Conservation (phyloP, 495 filamentous ascomycete genomes). For the Pseudevernia furfuracea region DNA sequence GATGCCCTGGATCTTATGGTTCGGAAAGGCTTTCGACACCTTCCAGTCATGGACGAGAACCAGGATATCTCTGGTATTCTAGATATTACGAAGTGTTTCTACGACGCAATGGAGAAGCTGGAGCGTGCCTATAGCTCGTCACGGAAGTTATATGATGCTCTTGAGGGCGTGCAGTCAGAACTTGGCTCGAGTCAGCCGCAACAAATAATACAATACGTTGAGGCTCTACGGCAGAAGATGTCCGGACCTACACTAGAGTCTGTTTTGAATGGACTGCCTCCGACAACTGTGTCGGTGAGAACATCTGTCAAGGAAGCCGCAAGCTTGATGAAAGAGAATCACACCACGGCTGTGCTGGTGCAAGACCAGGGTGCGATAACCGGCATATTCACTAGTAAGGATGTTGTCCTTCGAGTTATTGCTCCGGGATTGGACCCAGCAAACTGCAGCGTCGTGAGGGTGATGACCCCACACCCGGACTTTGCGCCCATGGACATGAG, state of each 20-base stretch:
- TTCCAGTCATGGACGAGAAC: conserved; percentile 99
- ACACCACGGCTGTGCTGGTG: conserved; percentile 91
- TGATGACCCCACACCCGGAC: conserved; percentile 98
- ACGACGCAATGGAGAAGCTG: conserved; percentile 99
- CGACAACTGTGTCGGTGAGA: conserved; percentile 87
- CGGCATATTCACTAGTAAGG: conserved; percentile 98
- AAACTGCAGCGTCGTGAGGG: conserved; percentile 92
- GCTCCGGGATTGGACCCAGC: conserved; percentile 90
- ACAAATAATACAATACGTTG: conserved; percentile 98
- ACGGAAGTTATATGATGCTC: conserved; percentile 88
- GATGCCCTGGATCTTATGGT: conserved; percentile 98
- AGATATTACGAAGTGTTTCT: conserved; percentile 99
- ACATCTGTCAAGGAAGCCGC: conserved; percentile 96
- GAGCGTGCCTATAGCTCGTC: conserved; percentile 96
- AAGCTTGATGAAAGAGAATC: conserved; percentile 92
- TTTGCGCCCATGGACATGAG: conserved; percentile 99
- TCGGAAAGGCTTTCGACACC: conserved; percentile 90
- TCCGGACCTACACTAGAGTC: conserved; percentile 94
- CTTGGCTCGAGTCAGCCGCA: conserved; percentile 92
- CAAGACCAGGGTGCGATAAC: conserved; percentile 97
- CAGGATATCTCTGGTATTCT: conserved; percentile 97
- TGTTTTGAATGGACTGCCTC: conserved; percentile 83
- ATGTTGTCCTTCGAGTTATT: conserved; percentile 96
- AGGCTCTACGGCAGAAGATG: conserved; percentile 92
- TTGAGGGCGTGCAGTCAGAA: conserved; percentile 98